Percentiles rank a stretch among this genome's conserved stretches.
Conservation (phyloP, 2,329 filamentous ascomycete genomes). For the Didymella pomorum region DNA sequence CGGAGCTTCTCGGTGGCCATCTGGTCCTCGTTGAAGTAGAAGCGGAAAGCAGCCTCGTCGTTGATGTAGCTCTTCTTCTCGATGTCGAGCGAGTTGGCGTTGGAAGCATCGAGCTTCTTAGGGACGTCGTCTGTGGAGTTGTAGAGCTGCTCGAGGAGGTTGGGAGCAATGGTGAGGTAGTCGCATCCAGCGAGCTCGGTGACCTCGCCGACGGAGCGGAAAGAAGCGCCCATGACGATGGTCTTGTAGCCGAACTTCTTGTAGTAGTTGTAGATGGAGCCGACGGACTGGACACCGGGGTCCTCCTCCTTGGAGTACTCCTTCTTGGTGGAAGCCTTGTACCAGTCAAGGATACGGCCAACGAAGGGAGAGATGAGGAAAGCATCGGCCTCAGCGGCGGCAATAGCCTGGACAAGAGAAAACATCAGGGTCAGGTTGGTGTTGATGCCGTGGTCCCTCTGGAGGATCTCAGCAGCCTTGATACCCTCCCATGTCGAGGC, state of each 20-base stretch:
- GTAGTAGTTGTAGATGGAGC: slow-evolving; percentile 99
- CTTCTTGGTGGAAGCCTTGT: slow-evolving; percentile 95
- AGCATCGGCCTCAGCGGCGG: slow-evolving; percentile 90
- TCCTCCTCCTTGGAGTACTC: slow-evolving; percentile 89
- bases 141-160: slow-evolving; percentile 90
- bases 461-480: slow-evolving; percentile 96
- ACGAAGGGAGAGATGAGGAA: slow-evolving; percentile 99
- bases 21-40: slow-evolving; percentile 99
- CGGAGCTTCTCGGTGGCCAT: slow-evolving; percentile 99
- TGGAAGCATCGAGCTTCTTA: slow-evolving; percentile 85
- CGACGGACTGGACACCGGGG: slow-evolving; percentile 93
- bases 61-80: slow-evolving; percentile 91
- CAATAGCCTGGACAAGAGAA: slow-evolving; percentile 92
- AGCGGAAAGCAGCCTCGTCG: slow-evolving; percentile 91
- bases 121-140: slow-evolving; percentile 84
- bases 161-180: slow-evolving; percentile 97
- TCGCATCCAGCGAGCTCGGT: slow-evolving; percentile 98
- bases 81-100: slow-evolving; percentile 74
- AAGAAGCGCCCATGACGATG: slow-evolving; percentile 99
- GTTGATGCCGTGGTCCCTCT: slow-evolving; percentile 96
- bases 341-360: slow-evolving; percentile 99
- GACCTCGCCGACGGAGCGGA: slow-evolving; percentile 96
- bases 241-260: slow-evolving; percentile 99
- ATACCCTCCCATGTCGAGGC: slow-evolving; percentile 99
- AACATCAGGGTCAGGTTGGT: slow-evolving; percentile 99